A percentile compares a stretch with the other conserved stretches of the same genome.
phyloP scores from a whole-genome alignment of 2,329 filamentous ascomycete genomes.

The Stachybotrys chartarum region DNA sequence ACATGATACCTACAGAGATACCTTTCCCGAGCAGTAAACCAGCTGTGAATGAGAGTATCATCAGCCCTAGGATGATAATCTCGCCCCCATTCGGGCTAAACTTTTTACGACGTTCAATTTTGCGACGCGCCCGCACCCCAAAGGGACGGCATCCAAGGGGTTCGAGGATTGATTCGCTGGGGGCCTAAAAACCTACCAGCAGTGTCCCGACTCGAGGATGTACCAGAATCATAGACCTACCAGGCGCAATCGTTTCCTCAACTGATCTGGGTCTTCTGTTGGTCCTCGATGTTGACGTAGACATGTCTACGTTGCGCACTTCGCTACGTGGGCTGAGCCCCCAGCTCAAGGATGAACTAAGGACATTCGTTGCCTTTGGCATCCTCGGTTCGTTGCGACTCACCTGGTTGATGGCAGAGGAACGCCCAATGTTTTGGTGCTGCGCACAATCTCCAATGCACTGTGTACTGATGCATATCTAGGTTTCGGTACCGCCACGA shows the following conservation, averaged over 20 bases:
- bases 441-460: not conserved
- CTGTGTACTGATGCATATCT: not conserved
- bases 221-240: too few relatives aligned
- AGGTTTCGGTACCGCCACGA: conserved; percentile 22
- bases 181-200: not conserved
- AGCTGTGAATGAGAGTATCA: too few relatives aligned
- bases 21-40: too few relatives aligned
- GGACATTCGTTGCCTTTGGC: conserved; percentile 16
- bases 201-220: too few relatives aligned
- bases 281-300: not conserved
- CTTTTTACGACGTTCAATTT: not conserved
- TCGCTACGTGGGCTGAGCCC: not conserved
- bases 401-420: not conserved
- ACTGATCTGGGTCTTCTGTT: not conserved
- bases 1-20: too few relatives aligned
- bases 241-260: not conserved
- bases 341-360: conserved; percentile 5
- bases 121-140: not conserved
- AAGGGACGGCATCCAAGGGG: not conserved
- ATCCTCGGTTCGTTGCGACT: conserved; percentile 13
- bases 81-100: not conserved
- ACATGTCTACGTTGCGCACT: not conserved
- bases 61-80: not conserved
- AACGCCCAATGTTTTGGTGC: not conserved
- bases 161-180: not conserved